These are phyloP conservation scores for Podospora sp. DNA, from an alignment of 495 filamentous ascomycete genomes.

Conservation along the genomic window DNA sequence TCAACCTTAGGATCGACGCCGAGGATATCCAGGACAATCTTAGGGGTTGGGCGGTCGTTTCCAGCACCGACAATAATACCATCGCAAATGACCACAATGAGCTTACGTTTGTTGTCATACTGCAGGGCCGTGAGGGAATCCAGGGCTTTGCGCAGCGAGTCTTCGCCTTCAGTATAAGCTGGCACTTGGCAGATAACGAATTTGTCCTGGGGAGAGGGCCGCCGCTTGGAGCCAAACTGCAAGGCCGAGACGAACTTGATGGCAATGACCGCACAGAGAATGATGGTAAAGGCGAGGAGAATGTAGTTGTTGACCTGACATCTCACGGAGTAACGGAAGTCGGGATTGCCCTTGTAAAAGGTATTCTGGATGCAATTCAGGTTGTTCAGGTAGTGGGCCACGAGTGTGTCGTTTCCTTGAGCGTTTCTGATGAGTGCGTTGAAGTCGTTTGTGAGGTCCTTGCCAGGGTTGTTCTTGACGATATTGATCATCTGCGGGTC, in stretches of 20 bases:
- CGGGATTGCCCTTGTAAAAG: slow-evolving; percentile 80
- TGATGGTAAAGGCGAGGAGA: slow-evolving; percentile 79
- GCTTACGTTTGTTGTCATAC: slow-evolving; percentile 96
- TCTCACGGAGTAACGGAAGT: slow-evolving; percentile 74
- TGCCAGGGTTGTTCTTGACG: slow-evolving; percentile 73
- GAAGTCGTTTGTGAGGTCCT: slow-evolving; percentile 72
- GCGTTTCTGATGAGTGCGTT: slow-evolving; percentile 45
- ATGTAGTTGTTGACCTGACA: slow-evolving; percentile 94
- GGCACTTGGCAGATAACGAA: slow-evolving; percentile 99
- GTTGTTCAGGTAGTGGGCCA: slow-evolving; percentile 54
- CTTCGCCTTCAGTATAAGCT: slow-evolving; percentile 97
- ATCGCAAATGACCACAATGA: slow-evolving; percentile 92
- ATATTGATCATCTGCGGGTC: slow-evolving; percentile 62
- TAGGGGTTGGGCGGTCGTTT: slow-evolving; percentile 95
- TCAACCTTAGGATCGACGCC: slow-evolving; percentile 97
- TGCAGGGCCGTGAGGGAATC: slow-evolving; percentile 92
- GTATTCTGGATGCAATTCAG: slow-evolving; percentile 78
- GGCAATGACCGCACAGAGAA: slow-evolving; percentile 77
- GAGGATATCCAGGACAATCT: slow-evolving; percentile 95
- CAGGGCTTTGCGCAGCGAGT: slow-evolving; percentile 85
- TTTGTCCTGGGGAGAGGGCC: slow-evolving; percentile 90
- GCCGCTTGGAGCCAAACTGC: slow-evolving; percentile 89
- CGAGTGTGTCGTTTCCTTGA: slow-evolving; percentile 39
- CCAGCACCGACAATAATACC: slow-evolving; percentile 96
- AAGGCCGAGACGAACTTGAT: slow-evolving; percentile 93